A percentile compares a stretch with the other conserved stretches of the same genome.
Evolutionary conservation across 2,329 filamentous ascomycete genomes (phyloP).

Genomic region (Corynespora cassiicola): DNA sequence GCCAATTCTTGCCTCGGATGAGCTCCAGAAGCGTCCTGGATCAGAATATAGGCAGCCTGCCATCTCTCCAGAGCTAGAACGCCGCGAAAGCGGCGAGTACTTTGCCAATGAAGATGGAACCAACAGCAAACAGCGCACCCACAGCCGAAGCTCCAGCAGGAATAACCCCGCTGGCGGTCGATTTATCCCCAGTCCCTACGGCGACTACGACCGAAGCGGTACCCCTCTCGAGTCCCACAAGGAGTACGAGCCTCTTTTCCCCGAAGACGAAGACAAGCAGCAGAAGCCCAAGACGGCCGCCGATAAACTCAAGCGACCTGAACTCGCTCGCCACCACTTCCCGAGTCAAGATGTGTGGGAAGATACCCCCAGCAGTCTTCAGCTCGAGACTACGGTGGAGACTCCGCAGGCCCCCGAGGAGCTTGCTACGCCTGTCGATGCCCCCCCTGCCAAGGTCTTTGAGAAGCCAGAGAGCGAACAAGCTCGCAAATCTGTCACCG

Average conservation of each 20-base stretch:
- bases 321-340: constrained; percentile 68
- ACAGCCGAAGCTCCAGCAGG: constrained; percentile 52
- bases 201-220: constrained; percentile 59
- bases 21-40: constrained; percentile 76
- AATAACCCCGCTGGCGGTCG: constrained; percentile 64
- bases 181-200: constrained; percentile 31
- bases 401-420: constrained; percentile 73
- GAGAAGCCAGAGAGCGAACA: constrained; percentile 59
- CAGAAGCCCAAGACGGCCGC: constrained; percentile 59
- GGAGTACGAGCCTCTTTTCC: constrained; percentile 94
- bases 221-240: constrained; percentile 86
- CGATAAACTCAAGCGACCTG: constrained; percentile 63
- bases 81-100: constrained; percentile 61
- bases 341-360: constrained; percentile 98
- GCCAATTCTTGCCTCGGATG: constrained; percentile 88
- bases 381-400: constrained; percentile 79
- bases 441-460: constrained; percentile 45
- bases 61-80: constrained; percentile 72
- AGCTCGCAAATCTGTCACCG: constrained; percentile 50
- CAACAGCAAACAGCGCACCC: constrained; percentile 60
- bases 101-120: constrained; percentile 53
- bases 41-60: constrained; percentile 78
- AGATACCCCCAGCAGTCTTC: constrained; percentile 85
- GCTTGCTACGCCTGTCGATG: constrained; percentile 40
- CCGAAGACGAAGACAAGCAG: constrained; percentile 70